phyloP scores from a whole-genome alignment of 2,329 filamentous ascomycete genomes.

The Monosporascus sp. region DNA sequence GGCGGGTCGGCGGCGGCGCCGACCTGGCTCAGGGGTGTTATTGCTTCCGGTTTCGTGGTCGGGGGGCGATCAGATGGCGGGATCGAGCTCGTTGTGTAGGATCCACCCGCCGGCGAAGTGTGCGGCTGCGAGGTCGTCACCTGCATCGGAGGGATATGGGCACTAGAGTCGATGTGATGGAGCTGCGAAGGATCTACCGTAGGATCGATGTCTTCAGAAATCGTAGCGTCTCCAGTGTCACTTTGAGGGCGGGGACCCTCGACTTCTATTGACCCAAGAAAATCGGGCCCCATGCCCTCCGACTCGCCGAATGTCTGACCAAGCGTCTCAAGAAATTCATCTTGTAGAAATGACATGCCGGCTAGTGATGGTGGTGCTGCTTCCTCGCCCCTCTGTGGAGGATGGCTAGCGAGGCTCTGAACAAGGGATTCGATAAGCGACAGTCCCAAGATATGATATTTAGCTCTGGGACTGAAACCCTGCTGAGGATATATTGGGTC shows the following conservation, averaged over 20 bases:
- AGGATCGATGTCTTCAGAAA: not conserved
- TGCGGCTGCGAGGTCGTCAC: constrained; percentile 5
- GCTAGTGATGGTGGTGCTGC: constrained; percentile 10
- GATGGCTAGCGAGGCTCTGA: constrained; percentile 14
- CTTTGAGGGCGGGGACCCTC: not conserved
- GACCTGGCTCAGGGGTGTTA: no score
- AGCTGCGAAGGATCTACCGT: constrained; percentile 10
- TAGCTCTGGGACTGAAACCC: constrained; percentile 28
- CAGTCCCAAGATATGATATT: constrained; percentile 38
- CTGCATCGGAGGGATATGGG: constrained; percentile 8
- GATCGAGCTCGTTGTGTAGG: constrained; percentile 12
- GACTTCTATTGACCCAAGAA: constrained; percentile 5
- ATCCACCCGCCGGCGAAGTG: constrained; percentile 11
- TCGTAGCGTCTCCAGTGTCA: not conserved
- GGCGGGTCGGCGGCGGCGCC: no score
- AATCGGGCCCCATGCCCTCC: constrained; percentile 2
- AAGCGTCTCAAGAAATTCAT: constrained; percentile 17
- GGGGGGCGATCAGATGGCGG: constrained; percentile 11
- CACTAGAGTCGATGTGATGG: constrained; percentile 7
- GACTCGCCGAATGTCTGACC: constrained; percentile 12
- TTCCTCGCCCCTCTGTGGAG: constrained; percentile 13
- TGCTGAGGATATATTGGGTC: constrained; percentile 37
- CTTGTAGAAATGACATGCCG: constrained; percentile 11
- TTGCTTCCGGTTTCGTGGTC: not conserved
- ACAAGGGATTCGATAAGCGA: constrained; percentile 37